A percentile compares a stretch with the other conserved stretches of the same genome.
Conservation (phyloP, 164 flowering plant species). For the Dillenia turbinata region DNA sequence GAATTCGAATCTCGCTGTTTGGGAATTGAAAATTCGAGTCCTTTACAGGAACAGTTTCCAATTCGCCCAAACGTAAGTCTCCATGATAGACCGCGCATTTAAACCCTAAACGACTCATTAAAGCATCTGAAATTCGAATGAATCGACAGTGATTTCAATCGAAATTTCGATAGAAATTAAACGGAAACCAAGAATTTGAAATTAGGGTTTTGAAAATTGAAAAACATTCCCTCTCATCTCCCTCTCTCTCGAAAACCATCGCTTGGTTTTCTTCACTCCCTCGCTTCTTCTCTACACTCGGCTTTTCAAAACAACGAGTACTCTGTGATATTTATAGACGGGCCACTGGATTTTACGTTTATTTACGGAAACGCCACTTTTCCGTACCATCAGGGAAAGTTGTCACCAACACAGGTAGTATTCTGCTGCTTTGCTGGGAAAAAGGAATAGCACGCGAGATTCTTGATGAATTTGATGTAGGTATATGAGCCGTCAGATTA, state of each 20-base stretch:
- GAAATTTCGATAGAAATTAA: not conserved
- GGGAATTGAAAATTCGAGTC: conserved; percentile 65
- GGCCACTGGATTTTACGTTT: no score
- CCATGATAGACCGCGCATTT: conserved; percentile 66
- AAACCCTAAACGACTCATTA: conserved; percentile 67
- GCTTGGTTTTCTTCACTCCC: conserved; percentile 4
- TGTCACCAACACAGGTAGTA: no score
- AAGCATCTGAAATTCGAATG: not conserved
- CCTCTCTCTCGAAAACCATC: not conserved
- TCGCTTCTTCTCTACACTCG: not conserved
- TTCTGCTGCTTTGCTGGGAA: no score
- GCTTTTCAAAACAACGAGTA: no score
- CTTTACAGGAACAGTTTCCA: conserved; percentile 41
- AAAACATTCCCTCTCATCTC: not conserved
- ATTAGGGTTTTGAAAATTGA: not conserved
- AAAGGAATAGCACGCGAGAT: no score
- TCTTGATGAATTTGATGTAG: no score
- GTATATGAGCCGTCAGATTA: no score
- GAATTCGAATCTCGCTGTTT: conserved; percentile 82
- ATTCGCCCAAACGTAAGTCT: conserved; percentile 65
- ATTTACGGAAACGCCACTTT: no score
- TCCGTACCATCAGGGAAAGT: no score
- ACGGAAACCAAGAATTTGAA: not conserved
- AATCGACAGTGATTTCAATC: not conserved
- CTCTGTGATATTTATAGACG: no score